Percentiles rank a stretch among this genome's conserved stretches.
These are phyloP conservation scores for Candida pseudoviswanathii DNA, from an alignment of 1,139 yeast species.

Conservation along the genomic window DNA sequence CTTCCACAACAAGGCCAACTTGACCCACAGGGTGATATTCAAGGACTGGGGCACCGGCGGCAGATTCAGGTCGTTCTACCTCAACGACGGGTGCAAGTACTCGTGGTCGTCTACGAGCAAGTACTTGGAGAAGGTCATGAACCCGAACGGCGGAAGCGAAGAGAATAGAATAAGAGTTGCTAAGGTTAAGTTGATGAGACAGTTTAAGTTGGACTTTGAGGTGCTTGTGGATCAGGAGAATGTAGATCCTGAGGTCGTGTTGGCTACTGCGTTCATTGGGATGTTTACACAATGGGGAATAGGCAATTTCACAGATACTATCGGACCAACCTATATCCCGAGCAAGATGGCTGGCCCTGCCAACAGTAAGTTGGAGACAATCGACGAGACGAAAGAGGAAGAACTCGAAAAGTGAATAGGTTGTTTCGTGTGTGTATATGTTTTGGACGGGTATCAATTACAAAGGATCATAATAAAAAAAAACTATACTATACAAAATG, in stretches of 20 bases:
- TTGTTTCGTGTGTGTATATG: neutral
- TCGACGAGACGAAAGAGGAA: constrained; percentile 8
- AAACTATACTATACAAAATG: constrained; percentile 1
- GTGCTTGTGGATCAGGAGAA: constrained; percentile 49
- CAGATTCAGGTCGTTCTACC: constrained; percentile 42
- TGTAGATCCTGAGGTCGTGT: constrained; percentile 51
- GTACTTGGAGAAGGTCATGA: constrained; percentile 51
- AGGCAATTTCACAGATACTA: constrained; percentile 54
- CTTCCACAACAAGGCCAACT: constrained; percentile 49
- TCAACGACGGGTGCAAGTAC: constrained; percentile 54
- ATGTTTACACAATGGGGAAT: constrained; percentile 68
- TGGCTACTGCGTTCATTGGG: constrained; percentile 59
- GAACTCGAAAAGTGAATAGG: constrained; percentile 2
- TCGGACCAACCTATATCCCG: constrained; percentile 49
- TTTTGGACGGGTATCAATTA: constrained; percentile 1
- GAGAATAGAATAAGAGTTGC: constrained; percentile 57
- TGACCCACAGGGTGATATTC: constrained; percentile 46
- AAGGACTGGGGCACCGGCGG: constrained; percentile 40
- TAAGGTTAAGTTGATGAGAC: constrained; percentile 56
- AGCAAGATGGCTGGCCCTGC: constrained; percentile 5
- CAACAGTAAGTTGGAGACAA: constrained; percentile 6
- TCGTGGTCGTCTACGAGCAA: constrained; percentile 57
- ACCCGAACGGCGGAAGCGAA: constrained; percentile 58
- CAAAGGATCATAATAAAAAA: neutral
- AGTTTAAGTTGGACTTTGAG: constrained; percentile 62